Conservation (phyloP, 1,139 yeast genomes). For the Meyerozyma carpophila region DNA sequence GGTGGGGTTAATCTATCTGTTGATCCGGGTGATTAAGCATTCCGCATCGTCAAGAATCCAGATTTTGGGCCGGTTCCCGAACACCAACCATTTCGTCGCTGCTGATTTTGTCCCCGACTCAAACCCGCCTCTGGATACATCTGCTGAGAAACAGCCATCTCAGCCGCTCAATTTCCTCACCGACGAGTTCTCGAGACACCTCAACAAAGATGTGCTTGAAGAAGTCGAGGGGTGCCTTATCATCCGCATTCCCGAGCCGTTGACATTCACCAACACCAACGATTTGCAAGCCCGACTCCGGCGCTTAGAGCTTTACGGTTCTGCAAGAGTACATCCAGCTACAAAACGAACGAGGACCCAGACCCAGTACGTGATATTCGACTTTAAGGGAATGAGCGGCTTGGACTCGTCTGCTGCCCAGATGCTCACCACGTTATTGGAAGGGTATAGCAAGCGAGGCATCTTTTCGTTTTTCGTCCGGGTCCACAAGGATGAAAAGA, state of each 20-base stretch:
- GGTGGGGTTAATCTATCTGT: conserved; percentile 75
- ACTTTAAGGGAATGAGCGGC: conserved; percentile 79
- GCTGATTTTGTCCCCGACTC: conserved; percentile 49
- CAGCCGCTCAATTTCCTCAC: conserved; percentile 25
- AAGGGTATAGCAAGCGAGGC: conserved; percentile 48
- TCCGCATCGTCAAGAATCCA: conserved; percentile 87
- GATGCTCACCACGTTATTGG: conserved; percentile 57
- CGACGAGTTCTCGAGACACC: conserved; percentile 31
- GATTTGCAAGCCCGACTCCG: conserved; percentile 72
- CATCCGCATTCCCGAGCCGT: conserved; percentile 86
- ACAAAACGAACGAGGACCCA: conserved; percentile 52
- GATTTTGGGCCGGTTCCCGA: conserved; percentile 78
- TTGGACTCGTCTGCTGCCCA: conserved; percentile 87
- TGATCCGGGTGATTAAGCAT: conserved; percentile 76
- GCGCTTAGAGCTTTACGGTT: conserved; percentile 80
- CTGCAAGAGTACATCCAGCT: conserved; percentile 81
- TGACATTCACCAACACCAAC: conserved; percentile 86
- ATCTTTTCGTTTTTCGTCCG: conserved; percentile 64
- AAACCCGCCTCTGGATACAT: conserved; percentile 7
- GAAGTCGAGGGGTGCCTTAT: conserved; percentile 83
- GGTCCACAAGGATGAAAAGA: conserved; percentile 39
- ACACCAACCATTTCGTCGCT: conserved; percentile 69
- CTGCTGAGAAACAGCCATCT: conserved; percentile 2
- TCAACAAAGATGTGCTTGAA: conserved; percentile 45
- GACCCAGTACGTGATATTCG: conserved; percentile 71